Evolutionary conservation across 148 eudicot species (phyloP), one percentile per base, ranked within the genome.

Genomic region (Amaranthus palmeri): DNA sequence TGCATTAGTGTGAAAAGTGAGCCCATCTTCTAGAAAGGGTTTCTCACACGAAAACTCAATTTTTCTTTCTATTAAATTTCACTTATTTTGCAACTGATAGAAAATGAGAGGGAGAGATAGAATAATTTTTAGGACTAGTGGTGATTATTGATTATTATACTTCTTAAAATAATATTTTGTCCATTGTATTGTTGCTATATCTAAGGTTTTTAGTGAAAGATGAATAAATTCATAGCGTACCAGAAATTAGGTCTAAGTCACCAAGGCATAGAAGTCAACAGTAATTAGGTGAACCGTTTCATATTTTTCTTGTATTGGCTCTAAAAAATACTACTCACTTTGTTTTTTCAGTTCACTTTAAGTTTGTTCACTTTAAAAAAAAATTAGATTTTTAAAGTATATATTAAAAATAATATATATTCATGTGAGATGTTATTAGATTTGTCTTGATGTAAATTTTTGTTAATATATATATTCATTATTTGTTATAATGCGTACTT

Each of bases 211-310:
- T 64, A 3, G 6, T 14, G 25, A 45, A 45, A 45, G 47, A 6
- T 25, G 2, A 0, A 25, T 25, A 25, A 25, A 25, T 25, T 25
- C 36, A 25, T 25, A 25, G 36, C 36, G 36, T 25, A 62, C 67
- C 67, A 63, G 61, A 73, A 73, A 53, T 73, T 73, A 73, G 76
- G 76, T 61, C 61, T 4, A n/a, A 54, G n/a, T 17, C 56, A 43
- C 17, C 3, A 48, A 13, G 55, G 10, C 8, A 50, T 61, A 4
- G 54, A 50, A 67, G 69, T 65, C 69, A 65, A 65, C 54, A 47
- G 69, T 25, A 65, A 65, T 65, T 48, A 47, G 69, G 69, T 18
- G 52, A 65, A 45, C 68, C 3, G 50, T 6, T 25, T 45, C 53
- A 46, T 13, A 63, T 43, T 12, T 63, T 42, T n/a, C n/a, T 63